Evolutionary conservation across 805 yeast species (phyloP).

Genomic region (Candida loeiensis): DNA sequence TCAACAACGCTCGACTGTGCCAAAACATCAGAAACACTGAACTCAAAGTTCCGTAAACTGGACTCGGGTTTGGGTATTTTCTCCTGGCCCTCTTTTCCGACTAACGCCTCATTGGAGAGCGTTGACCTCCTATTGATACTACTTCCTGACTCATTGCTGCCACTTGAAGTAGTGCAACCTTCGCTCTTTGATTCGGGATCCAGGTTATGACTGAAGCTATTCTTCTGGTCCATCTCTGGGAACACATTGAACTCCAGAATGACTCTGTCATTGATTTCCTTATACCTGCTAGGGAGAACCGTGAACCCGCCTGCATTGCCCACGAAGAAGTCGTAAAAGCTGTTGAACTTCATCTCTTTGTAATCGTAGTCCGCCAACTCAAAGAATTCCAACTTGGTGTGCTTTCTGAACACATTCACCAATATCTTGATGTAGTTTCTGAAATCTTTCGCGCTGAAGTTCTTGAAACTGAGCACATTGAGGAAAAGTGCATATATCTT

Average conservation of each 20-base stretch:
- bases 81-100: no score
- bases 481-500: slow-evolving; percentile 21
- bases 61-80: no score
- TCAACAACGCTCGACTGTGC: not conserved
- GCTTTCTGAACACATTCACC: slow-evolving; percentile 21
- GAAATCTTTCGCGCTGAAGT: slow-evolving; percentile 11
- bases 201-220: slow-evolving; percentile 3
- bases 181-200: no score
- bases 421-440: slow-evolving; percentile 19
- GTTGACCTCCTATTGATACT: no score
- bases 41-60: no score
- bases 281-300: slow-evolving; percentile 16
- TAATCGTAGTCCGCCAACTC: slow-evolving; percentile 17
- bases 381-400: slow-evolving; percentile 15
- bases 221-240: slow-evolving; percentile 17
- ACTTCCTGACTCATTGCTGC: not conserved
- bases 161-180: no score
- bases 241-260: slow-evolving; percentile 15
- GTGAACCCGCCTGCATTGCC: slow-evolving; percentile 13
- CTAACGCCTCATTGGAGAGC: no score
- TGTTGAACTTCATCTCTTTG: slow-evolving; percentile 17
- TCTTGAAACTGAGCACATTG: slow-evolving; percentile 19
- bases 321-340: slow-evolving; percentile 18
- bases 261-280: slow-evolving; percentile 12
- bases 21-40: not conserved